Evolutionary conservation across 2,329 filamentous ascomycete genomes (phyloP).

Genomic region (Dryadomyces quercus-mongolicae): DNA sequence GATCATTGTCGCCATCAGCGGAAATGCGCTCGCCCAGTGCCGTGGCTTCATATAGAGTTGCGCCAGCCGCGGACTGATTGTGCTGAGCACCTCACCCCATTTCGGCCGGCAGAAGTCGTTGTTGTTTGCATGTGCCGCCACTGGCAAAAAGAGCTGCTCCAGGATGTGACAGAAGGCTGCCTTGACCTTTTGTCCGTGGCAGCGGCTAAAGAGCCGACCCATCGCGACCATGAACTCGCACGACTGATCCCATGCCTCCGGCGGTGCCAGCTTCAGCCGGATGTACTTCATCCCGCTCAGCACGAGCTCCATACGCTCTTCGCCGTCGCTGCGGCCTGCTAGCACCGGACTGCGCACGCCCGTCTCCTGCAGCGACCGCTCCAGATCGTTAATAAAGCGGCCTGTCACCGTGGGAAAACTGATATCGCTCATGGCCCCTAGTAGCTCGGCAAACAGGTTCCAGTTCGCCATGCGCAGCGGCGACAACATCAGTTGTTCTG

Average conservation of each 20-base stretch:
- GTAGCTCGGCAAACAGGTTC: conserved; percentile 82
- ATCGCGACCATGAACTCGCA: conserved; percentile 81
- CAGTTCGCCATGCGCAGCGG: conserved; percentile 86
- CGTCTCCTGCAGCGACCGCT: conserved; percentile 64
- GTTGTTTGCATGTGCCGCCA: conserved; percentile 67
- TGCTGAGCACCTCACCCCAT: conserved; percentile 76
- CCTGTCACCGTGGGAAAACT: conserved; percentile 77
- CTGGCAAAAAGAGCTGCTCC: conserved; percentile 72
- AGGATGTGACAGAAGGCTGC: conserved; percentile 90
- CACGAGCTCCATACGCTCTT: conserved; percentile 76
- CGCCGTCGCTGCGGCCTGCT: conserved; percentile 49
- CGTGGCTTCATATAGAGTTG: conserved; percentile 85
- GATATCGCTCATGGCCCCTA: conserved; percentile 92
- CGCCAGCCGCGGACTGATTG: conserved; percentile 64
- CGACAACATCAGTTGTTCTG: conserved; percentile 65
- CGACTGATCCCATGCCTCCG: conserved; percentile 69
- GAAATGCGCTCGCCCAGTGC: conserved; percentile 83
- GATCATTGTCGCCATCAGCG: conserved; percentile 73
- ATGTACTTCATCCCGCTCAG: conserved; percentile 87
- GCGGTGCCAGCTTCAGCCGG: conserved; percentile 59
- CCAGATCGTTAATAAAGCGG: conserved; percentile 72
- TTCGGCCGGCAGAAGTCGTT: conserved; percentile 67
- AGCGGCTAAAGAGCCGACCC: conserved; percentile 69
- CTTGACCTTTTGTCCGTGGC: conserved; percentile 83
- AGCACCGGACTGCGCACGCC: conserved; percentile 52